Evolutionary conservation across 2,329 filamentous ascomycete genomes (phyloP).

Genomic region (Ambrosiella xylebori): DNA sequence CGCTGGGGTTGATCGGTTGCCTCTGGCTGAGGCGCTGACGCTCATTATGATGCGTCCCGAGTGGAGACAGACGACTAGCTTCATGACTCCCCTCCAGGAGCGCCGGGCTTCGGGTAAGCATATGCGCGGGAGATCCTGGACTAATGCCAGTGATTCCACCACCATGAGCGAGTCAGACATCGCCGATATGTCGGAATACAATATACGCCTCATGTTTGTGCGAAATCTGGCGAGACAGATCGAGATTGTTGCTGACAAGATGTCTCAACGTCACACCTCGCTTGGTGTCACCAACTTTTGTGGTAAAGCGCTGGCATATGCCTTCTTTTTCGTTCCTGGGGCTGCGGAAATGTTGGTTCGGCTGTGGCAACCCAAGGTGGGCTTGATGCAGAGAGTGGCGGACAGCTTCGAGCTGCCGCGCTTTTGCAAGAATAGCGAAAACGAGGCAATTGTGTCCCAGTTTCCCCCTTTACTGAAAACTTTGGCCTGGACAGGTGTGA

Average conservation of each 20-base stretch:
- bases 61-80: conserved; percentile 60
- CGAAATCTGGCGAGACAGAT: conserved; percentile 71
- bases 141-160: conserved; percentile 37
- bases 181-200: conserved; percentile 61
- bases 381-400: conserved; percentile 52
- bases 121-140: conserved; percentile 29
- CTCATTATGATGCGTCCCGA: conserved; percentile 78
- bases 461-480: conserved; percentile 52
- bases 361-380: conserved; percentile 57
- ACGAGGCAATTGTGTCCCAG: conserved; percentile 46
- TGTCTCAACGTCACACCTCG: conserved; percentile 56
- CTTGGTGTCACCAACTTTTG: conserved; percentile 64
- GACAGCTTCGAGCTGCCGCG: conserved; percentile 50
- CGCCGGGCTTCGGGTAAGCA: conserved; percentile 35
- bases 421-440: conserved; percentile 31
- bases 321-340: conserved; percentile 81
- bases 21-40: conserved; percentile 60
- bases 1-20: conserved; percentile 66
- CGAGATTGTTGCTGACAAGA: conserved; percentile 72
- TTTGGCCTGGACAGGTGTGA: conserved; percentile 38
- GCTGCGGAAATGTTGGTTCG: conserved; percentile 69
- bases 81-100: conserved; percentile 44
- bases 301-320: conserved; percentile 79
- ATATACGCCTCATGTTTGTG: conserved; percentile 72
- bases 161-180: conserved; percentile 49